Base-by-base conservation (phyloP, 1,284 basidiomycete species). In the Pulchroboletus neoregius region DNA sequence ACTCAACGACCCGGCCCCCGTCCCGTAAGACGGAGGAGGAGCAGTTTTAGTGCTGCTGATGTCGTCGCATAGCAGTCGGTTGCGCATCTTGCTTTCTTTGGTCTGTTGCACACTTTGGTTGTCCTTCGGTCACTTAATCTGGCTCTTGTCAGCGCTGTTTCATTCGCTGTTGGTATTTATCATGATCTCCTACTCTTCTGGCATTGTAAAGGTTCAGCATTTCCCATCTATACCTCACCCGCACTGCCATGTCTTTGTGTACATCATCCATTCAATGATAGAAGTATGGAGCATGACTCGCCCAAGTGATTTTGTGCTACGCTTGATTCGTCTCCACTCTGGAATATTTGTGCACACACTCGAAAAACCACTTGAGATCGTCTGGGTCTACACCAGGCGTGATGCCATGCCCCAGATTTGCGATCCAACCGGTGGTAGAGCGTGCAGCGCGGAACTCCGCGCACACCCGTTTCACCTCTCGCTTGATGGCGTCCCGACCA, bases 381-480 rank as follows among this genome's bases (percentile, higher is more conserved):
- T 94, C 91, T 26, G 92, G 88, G 64, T 94, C 84, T 15, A 96
- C 92, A n/a, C 82, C 87, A n/a, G 93, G 93, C 9, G 91, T 94
- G 58, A 99, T 96, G 4, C 95, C 95, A 67, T 99, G 96, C 2
- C 96, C 96, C 27, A 99, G 72, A 69, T 99, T 99, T 22, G 90
- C 90, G 61, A 99, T 97, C 91, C 93, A 96, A 6, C 81, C 87
- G 43, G 75, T 75, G 9, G 71, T 54, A 38, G 75, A 71, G 5
- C 78, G 78, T 49, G 69, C 74, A 10, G 68, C 64, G 35, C 79
- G 77, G 72, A 98, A 98, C 18, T 78, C 78, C 53, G 80, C 75
- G 52, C 84, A 82, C 78, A 95, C 88, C 57, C 86, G 75, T 71
- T 91, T 84, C 32, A 97, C 92, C 58, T 91, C 85, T 41, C 71